Conservation (phyloP, 768 basidiomycete genomes). For the Leccinum ochraceum region DNA sequence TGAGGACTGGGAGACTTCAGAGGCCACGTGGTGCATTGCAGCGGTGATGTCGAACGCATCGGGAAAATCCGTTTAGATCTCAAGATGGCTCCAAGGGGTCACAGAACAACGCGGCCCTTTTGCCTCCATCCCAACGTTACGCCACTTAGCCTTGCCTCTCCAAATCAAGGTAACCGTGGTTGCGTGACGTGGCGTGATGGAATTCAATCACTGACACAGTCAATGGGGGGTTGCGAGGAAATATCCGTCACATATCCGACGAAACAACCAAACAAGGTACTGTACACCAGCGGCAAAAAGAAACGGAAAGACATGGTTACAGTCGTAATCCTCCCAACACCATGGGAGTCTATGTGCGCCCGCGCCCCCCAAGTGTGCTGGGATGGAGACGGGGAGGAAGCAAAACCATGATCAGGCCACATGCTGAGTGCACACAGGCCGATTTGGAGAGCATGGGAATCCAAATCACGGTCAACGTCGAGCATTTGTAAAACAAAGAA, state of each 20-base stretch:
- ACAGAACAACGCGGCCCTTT: not conserved
- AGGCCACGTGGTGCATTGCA: not conserved
- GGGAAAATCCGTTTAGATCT: not conserved
- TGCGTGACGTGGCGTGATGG: not conserved
- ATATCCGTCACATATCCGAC: not conserved
- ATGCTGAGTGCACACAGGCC: not conserved
- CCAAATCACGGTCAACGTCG: not conserved
- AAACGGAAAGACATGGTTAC: not conserved
- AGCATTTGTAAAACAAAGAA: not conserved
- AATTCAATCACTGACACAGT: not conserved
- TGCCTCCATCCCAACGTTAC: not conserved
- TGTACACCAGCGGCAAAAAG: not conserved
- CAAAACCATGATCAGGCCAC: not conserved
- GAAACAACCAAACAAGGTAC: not conserved
- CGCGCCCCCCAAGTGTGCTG: not conserved
- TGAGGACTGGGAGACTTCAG: no score
- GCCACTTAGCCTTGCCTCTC: not conserved
- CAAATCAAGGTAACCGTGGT: not conserved
- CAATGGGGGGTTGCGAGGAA: not conserved
- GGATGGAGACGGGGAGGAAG: not conserved
- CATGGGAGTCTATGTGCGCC: not conserved
- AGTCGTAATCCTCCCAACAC: not conserved
- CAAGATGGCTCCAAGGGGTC: not conserved
- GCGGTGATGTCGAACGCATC: not conserved
- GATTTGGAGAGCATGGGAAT: not conserved